Evolutionary conservation across 1,284 basidiomycete species (phyloP), one percentile per base, ranked within the genome.

Genomic region (Trichosporon asahii): DNA sequence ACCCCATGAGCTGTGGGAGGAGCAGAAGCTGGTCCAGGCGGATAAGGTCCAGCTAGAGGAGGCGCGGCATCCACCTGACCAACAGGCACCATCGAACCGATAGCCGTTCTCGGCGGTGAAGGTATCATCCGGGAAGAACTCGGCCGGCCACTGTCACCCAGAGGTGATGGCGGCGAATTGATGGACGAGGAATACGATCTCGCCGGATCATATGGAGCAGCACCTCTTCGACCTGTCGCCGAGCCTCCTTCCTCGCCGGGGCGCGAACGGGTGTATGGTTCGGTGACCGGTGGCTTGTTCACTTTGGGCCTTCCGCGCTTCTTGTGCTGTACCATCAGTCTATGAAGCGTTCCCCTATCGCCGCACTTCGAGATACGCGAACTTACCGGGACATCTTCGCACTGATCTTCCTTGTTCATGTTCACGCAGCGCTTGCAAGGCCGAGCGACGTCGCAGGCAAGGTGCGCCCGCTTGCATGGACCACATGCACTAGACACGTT

Each of bases 311-410:
- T 68, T 2, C 81, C 81, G 18, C 81, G 75, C 68, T 83, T 83
- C 72, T 82, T 82, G 69, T 81, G 80, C 81, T 83, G 63, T 4
- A 6, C 8, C 5, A 49, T 7, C 23, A 27, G 64, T 68, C 49
- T 61, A 23, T 21, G 5, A 7, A 35, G 7, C 15, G 4, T 44
- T 44, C 40, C 9, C 40, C 23, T 14, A n/a, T 8, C 27, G 31
- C 31, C n/a, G 27, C 31, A 11, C 23, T 40, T 25, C 18, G 15
- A 4, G 46, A 37, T 29, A 14, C 15, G 7, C 6, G 8, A 2
- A 79, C 82, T 76, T 66, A 84, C 82, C 2, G 81, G 79, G 3
- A 82, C 78, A 72, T 84, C 82, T 66, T 79, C 78, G 64, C 82
- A 84, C 44, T 75, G 72, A 61, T 80, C 78, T 66, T 78, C 76